Base-by-base conservation (phyloP, 2,329 filamentous ascomycete genomes). In the Cladophialophora yegresii region DNA sequence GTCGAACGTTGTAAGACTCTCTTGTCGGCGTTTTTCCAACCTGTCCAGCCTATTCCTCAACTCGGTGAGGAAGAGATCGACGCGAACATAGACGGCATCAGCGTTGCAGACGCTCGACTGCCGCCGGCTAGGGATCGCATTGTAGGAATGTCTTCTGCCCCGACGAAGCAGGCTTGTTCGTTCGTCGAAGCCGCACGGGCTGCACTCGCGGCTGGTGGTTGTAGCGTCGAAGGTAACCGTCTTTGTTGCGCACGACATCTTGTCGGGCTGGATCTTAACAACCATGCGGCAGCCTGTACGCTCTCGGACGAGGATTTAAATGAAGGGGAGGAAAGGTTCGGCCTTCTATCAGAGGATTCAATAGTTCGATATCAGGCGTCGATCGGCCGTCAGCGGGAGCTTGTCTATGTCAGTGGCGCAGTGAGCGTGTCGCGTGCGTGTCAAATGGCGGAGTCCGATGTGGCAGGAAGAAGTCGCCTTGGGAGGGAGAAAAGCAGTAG, bases 31-130 rank as follows among this genome's bases (percentile, higher is more conserved):
- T 68, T 86, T 87, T 77, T 99, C 95, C 54, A 98, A 84, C 76
- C 92, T 90, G 73, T 96, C 92, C 54, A 99, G 82, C 60, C 93
- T 87, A 70, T 89, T 85, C 77, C 96, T 93, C 50, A 99, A 83
- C 75, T 98, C 92, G 45, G 88, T 84, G 61, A 99, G 76, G 33
- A 81, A 81, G 28, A 81, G 73, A 71, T 81, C 79, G 49, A 81
- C 79, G 65, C 77, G 73, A n/a, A 81, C 71, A 54, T 78, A 81
- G 16, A 81, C 74, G 12, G 78, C 78, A 64, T 81, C 78, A 1
- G 77, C 75, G 71, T 78, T 79, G 65, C 78, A 78, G 58, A 80
- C 76, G 60, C 76, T 79, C 4, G 78, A 80, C 6, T 79, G 71
- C 61, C 76, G 77, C 62, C 78, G 73, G 13, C 75, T 70, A 32